These are phyloP conservation scores for Cladorrhinum samala DNA, from an alignment of 495 filamentous ascomycete species.

Conservation along the genomic window DNA sequence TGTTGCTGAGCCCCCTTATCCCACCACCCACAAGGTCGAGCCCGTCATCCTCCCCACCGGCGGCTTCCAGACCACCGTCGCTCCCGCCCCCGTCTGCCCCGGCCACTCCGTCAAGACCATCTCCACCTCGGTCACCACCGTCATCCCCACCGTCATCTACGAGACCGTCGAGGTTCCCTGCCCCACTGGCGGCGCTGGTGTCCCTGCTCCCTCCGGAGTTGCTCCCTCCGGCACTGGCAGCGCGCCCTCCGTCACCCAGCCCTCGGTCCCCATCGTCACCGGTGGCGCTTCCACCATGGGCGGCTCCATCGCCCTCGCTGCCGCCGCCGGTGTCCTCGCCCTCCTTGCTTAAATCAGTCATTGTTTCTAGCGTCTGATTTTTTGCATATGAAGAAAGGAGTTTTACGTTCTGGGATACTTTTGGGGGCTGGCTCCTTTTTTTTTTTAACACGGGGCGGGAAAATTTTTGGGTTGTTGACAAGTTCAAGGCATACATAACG, in stretches of 20 bases:
- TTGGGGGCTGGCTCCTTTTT: background rate
- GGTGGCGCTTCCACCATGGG: slow-evolving; percentile 39
- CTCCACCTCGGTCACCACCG: slow-evolving; percentile 39
- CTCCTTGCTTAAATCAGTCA: slow-evolving; percentile 44
- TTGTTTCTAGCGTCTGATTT: slow-evolving; percentile 12
- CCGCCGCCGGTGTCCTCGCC: slow-evolving; percentile 46
- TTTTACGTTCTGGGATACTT: slow-evolving; percentile 2
- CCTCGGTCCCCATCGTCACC: slow-evolving; percentile 34
- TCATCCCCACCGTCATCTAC: slow-evolving; percentile 50
- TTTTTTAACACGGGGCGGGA: background rate
- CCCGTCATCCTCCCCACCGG: slow-evolving; percentile 9
- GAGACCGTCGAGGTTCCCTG: slow-evolving; percentile 40
- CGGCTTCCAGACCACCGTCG: slow-evolving; percentile 19
- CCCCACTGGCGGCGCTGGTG: slow-evolving; percentile 21
- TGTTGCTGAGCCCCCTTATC: slow-evolving; percentile 12
- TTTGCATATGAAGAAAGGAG: slow-evolving; percentile 21
- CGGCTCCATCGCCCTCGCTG: slow-evolving; percentile 5
- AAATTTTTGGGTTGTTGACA: slow-evolving; percentile 11
- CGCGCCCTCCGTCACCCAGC: slow-evolving; percentile 28
- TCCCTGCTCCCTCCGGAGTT: slow-evolving; percentile 26
- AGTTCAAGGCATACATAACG: slow-evolving; percentile 1
- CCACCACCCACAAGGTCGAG: slow-evolving; percentile 24
- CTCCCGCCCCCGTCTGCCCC: slow-evolving; percentile 29
- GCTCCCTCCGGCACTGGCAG: slow-evolving; percentile 25
- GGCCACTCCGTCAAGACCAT: slow-evolving; percentile 36